Evolutionary conservation across 129 eudicot genomes (phyloP), one percentile per base, ranked within the genome.

Genomic region (Silybum marianum): DNA sequence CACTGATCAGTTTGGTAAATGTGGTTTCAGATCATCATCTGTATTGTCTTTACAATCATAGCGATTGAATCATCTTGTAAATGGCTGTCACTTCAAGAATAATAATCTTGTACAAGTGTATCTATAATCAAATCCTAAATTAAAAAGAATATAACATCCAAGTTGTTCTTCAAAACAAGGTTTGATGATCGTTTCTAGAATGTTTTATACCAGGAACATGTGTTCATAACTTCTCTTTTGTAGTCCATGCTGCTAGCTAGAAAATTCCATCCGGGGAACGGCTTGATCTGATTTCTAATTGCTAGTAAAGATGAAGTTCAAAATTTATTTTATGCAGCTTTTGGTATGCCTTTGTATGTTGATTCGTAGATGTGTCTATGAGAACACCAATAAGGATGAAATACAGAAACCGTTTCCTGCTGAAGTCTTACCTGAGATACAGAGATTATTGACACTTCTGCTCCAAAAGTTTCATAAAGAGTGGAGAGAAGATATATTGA

Each of bases 291-390:
- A 26, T 38, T 68, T 82, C 6, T 26, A 68, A 75, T 21, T 42
- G 78, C 22, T 30, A 44, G 60, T 82, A 38, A 21, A 70, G 68
- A 62, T 73, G 26, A 69, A 0, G 9, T 25, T 18, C 5, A n/a
- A 26, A 23, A 65, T 28, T 44, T 21, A 1, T 72, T 3, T 62
- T 21, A 9, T 92, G 87, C 92, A 92, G 97, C 94, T 92, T 83
- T 84, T 92, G 88, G 91, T 92, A 60, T 92, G 97, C 87, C 91
- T 92, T 30, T 90, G 97, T 9, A 88, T 92, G 76, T 77, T 92
- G 86, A 90, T 92, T 32, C 90, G 94, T 44, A 87, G 81, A 77
- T 90, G 94, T 80, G 97, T 92, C 67, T 85, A 80, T 22, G 97
- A 92, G 84, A 90, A 88, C 76, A 14, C 77, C 25, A 81, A 71